Base-by-base conservation (phyloP, 1,284 basidiomycete genomes). In the Trichosporon inkin region DNA sequence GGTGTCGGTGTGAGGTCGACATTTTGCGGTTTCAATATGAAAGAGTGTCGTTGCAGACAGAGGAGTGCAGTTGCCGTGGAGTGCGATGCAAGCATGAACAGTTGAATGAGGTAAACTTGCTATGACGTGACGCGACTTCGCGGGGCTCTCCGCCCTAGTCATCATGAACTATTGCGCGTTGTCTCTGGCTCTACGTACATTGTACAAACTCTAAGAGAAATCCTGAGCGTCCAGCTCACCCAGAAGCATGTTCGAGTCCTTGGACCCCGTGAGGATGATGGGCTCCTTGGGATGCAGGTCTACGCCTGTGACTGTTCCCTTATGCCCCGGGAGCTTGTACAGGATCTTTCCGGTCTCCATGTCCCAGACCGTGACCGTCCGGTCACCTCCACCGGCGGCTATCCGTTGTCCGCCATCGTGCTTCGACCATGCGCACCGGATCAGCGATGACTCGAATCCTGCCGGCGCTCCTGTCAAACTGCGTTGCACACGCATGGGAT, bases 241-340 rank as follows among this genome's bases (percentile, higher is more conserved):
- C 57, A 95, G 78, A 40, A 94, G 81, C 86, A 95, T 88, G 19
- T 89, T 92, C 19, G 84, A 86, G 69, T 94, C 92, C 76, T 92
- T 93, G 77, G 90, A 92, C 38, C 84, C 87, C 1, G 90, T 92
- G 55, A 94, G 81, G 65, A 92, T 85, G 75, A 96, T 93, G 16
- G 92, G 93, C 73, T 96, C 93, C 73, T 70, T 72, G 14, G 76
- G 76, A 63, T 93, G 90, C 80, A 92, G 92, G 71, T 92, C 92
- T 0, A 92, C 90, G 14, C 87, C 81, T 0, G 89, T 92, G 8
- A 95, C 92, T 0, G 92, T 93, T 13, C 92, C 92, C 78, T 91
- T 94, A 77, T 96, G 92, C 13, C 92, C 92, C 38, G 92, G 92
- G 55, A 96, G 82, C 84, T 95, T 94, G 81, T 94, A 95, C 68